Evolutionary conservation across 768 basidiomycete genomes (phyloP).

Genomic region (Vishniacozyma victoriae): DNA sequence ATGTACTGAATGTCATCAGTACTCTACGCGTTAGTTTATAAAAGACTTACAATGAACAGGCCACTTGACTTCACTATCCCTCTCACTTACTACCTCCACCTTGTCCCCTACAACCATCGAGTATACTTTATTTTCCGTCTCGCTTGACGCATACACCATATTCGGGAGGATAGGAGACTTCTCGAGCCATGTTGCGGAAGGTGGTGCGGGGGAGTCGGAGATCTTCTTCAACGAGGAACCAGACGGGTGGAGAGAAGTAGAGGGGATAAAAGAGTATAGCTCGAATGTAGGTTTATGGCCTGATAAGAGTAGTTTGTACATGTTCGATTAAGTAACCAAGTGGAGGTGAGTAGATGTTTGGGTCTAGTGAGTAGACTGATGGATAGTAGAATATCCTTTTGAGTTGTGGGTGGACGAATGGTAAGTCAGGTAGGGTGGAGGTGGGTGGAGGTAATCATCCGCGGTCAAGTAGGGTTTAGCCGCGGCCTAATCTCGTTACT

Average conservation of each 20-base stretch:
- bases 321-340: no score
- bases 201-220: conserved; percentile 30
- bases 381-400: no score
- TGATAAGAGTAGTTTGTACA: conserved; percentile 40
- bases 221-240: conserved; percentile 51
- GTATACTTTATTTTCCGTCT: conserved; percentile 57
- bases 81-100: conserved; percentile 49
- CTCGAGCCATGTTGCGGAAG: conserved; percentile 67
- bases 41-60: conserved; percentile 31
- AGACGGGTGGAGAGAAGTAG: no score
- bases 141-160: conserved; percentile 64
- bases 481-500: no score
- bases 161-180: conserved; percentile 58
- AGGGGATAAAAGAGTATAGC: conserved; percentile 61
- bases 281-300: conserved; percentile 55
- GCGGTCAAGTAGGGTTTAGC: no score
- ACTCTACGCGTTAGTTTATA: conserved; percentile 52
- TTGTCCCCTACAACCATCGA: conserved; percentile 54
- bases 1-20: conserved; percentile 61
- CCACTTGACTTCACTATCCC: conserved; percentile 22
- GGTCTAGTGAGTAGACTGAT: no score
- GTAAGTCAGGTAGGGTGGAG: no score
- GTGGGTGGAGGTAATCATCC: no score
- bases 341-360: no score
- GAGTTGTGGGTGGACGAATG: no score